Base-by-base conservation (phyloP, 257 asterid species). In the Linderniella brevidens region DNA sequence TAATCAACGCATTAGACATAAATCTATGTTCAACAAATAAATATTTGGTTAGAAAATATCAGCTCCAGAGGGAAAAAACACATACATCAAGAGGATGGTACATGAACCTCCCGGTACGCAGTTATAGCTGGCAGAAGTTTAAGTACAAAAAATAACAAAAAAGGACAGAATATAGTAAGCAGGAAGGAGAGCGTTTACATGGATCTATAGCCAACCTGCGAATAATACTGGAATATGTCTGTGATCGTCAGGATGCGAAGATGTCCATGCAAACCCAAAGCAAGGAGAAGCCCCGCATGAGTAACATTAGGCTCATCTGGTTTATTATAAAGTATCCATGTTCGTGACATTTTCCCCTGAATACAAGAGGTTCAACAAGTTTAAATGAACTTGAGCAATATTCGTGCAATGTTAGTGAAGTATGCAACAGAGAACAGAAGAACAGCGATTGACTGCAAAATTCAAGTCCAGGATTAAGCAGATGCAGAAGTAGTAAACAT, bases 241-340 rank as follows among this genome's bases (percentile, higher is more conserved):
- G 96, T 59, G 61, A 79, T 73, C 59, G 73, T 68, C 47, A 88
- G 68, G 20, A 75, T 93, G 17, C 76, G 69, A 60, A 88, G 98
- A 69, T 88, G 94, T 48, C 98, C 96, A 66, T 84, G 94, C 67
- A 88, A 73, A 56, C 98, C 98, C 80, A 88, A 68, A 60, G 96
- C 94, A 58, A 88, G 84, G 48, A 88, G 94, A 58, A 88, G 92
- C 35, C 98, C 98, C 12, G 94, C 98, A 66, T 88, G 98, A 63
- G 76, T 69, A 64, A 75, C 94, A 69, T 72, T 77, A 35, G 98
- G 98, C 63, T 79, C 98, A 53, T 81, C 94, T 11, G 98, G 98
- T 66, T 79, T 88, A 76, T 88, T 88, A 60, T 88, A 88, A 37
- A 74, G 68, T 61, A 88, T 84, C 96, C 96, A 88, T 45, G 96